Conservation (phyloP, 805 yeast genomes). For the Wickerhamiella allomyrinae region DNA sequence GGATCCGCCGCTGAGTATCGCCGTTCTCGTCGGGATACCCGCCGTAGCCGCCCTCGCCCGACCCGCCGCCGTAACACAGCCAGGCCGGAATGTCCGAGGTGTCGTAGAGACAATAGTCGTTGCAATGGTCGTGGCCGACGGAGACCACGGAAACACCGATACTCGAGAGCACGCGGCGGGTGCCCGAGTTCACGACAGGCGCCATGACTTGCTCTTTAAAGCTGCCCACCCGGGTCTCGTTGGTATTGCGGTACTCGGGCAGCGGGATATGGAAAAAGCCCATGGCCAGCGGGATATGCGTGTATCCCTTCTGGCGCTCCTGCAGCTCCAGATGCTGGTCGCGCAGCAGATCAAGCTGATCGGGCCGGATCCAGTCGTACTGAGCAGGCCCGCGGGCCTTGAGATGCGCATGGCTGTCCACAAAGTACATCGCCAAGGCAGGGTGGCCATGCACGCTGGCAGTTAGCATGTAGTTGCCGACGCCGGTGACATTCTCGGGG, state of each 20-base stretch:
- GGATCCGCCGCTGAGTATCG: constrained; percentile 64
- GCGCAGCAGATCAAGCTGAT: constrained; percentile 48
- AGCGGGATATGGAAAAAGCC: constrained; percentile 92
- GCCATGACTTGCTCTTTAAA: constrained; percentile 66
- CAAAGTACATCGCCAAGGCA: constrained; percentile 49
- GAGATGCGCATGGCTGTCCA: constrained; percentile 72
- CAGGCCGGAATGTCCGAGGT: constrained; percentile 34
- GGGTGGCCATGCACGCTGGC: constrained; percentile 25
- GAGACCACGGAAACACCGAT: constrained; percentile 60
- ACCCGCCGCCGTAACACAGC: constrained; percentile 90
- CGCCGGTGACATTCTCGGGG: constrained; percentile 57
- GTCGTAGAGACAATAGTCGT: constrained; percentile 68
- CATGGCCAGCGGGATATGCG: constrained; percentile 47
- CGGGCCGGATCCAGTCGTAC: constrained; percentile 71
- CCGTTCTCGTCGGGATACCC: constrained; percentile 38
- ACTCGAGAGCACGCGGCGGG: constrained; percentile 41
- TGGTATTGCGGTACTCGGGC: constrained; percentile 56
- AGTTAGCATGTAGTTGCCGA: constrained; percentile 64
- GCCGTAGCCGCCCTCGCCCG: constrained; percentile 93
- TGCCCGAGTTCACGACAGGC: constrained; percentile 56
- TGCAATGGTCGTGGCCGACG: constrained; percentile 94
- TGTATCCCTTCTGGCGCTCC: constrained; percentile 24
- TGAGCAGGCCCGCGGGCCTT: constrained; percentile 35
- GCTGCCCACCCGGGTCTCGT: constrained; percentile 38
- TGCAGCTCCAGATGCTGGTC: constrained; percentile 23